Evolutionary conservation across 2,329 filamentous ascomycete species (phyloP).

Genomic region (Beauveria pseudobassiana): DNA sequence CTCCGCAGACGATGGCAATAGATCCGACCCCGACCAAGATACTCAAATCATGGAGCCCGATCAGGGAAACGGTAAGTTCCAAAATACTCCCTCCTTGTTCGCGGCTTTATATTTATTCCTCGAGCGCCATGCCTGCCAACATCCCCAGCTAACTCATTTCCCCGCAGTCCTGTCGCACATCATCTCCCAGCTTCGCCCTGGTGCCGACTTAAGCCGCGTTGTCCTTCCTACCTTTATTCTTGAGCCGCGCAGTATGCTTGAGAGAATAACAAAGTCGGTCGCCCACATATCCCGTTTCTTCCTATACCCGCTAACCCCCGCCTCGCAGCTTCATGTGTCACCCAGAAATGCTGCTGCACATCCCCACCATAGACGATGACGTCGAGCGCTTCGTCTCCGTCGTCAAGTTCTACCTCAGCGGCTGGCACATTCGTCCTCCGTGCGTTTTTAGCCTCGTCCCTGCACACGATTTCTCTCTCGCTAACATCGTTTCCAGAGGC

Average conservation of each 20-base stretch:
- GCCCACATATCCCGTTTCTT: constrained; percentile 3
- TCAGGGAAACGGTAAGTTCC: constrained; percentile 73
- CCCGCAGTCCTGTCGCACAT: constrained; percentile 82
- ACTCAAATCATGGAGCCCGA: constrained; percentile 82
- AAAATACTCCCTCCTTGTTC: not conserved
- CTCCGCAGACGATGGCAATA: constrained; percentile 49
- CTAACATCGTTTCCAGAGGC: constrained; percentile 49
- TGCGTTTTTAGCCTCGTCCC: constrained; percentile 38
- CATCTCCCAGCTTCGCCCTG: constrained; percentile 91
- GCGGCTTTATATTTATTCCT: not conserved
- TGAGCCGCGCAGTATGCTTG: constrained; percentile 94
- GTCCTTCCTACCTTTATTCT: constrained; percentile 96
- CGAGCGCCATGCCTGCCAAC: not conserved
- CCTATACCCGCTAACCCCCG: constrained; percentile 2
- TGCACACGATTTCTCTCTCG: not conserved
- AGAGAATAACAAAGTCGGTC: constrained; percentile 87
- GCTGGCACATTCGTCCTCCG: constrained; percentile 98
- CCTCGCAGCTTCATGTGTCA: constrained; percentile 90
- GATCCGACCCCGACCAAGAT: constrained; percentile 51
- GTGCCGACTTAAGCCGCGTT: constrained; percentile 89
- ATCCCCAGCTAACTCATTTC: not conserved
- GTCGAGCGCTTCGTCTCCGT: constrained; percentile 86
- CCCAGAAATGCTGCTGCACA: constrained; percentile 86
- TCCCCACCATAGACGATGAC: constrained; percentile 82
- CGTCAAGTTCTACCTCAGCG: constrained; percentile 95